Conservation (phyloP, 169 alveolate species). For the Cryptosporidium sp. region DNA sequence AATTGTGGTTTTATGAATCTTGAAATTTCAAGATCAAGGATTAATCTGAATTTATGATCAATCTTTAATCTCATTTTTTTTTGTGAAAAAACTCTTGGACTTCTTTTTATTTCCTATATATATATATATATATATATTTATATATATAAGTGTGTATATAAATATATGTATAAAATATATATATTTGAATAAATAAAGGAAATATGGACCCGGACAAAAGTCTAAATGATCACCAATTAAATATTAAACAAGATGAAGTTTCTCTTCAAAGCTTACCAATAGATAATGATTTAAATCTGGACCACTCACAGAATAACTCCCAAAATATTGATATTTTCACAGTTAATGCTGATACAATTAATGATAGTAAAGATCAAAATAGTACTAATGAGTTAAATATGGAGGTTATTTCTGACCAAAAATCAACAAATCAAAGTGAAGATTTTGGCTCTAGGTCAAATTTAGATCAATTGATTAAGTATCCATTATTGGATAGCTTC, state of each 20-base stretch:
- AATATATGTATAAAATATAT: background rate
- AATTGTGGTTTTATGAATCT: background rate
- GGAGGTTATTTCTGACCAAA: conserved; percentile 3
- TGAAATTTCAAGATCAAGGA: conserved; percentile 5
- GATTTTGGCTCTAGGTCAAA: conserved; percentile 4
- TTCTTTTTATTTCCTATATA: background rate
- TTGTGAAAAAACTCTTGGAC: background rate
- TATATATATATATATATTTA: too few relatives aligned
- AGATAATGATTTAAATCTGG: background rate
- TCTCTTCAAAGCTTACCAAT: background rate
- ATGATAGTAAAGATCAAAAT: background rate
- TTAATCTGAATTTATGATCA: background rate
- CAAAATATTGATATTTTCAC: conserved; percentile 15
- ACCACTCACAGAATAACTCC: background rate
- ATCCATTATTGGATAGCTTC: background rate
- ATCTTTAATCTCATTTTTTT: background rate
- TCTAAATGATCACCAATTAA: background rate
- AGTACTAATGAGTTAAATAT: background rate
- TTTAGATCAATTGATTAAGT: background rate
- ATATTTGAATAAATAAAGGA: background rate
- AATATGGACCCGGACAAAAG: background rate
- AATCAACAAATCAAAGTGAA: background rate
- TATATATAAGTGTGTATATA: too few relatives aligned
- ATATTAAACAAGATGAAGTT: background rate
- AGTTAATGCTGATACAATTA: conserved; percentile 13